A percentile compares a stretch with the other conserved stretches of the same genome.
phyloP scores from a whole-genome alignment of 768 basidiomycete genomes.

The Tulasnella calospora region DNA sequence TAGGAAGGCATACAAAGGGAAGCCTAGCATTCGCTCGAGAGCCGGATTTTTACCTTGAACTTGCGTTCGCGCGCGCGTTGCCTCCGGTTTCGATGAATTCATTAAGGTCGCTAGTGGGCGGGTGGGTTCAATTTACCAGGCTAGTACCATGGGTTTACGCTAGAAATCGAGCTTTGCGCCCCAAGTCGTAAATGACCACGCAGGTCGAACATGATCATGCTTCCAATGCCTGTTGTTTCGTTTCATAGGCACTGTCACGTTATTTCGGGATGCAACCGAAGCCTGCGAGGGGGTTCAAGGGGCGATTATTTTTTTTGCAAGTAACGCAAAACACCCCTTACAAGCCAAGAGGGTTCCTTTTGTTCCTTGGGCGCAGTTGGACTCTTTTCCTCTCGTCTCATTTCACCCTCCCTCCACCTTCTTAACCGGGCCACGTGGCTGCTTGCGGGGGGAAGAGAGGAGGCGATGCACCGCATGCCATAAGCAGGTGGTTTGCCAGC shows the following conservation, averaged over 20 bases:
- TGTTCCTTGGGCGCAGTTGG: neutral
- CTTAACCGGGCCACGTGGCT: neutral
- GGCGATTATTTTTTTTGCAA: neutral
- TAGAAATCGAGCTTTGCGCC: too few relatives aligned
- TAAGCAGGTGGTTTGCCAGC: slow-evolving; percentile 3
- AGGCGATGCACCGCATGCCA: neutral
- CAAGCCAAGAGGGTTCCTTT: neutral
- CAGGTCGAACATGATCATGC: too few relatives aligned
- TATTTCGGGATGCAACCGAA: too few relatives aligned
- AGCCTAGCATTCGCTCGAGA: neutral
- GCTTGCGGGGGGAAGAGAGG: neutral
- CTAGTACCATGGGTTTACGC: too few relatives aligned
- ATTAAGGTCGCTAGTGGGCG: too few relatives aligned
- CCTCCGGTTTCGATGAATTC: too few relatives aligned
- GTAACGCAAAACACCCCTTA: neutral
- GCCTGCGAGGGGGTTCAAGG: neutral
- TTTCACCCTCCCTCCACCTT: neutral
- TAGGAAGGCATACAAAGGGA: neutral
- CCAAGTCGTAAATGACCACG: too few relatives aligned
- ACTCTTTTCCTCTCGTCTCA: neutral
- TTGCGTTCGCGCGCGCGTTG: neutral
- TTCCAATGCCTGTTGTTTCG: too few relatives aligned
- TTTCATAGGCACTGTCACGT: too few relatives aligned
- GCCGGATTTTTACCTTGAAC: neutral
- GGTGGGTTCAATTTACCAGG: too few relatives aligned